phyloP scores from a whole-genome alignment of 495 filamentous ascomycete species.

The Trichoderma erinaceum region DNA sequence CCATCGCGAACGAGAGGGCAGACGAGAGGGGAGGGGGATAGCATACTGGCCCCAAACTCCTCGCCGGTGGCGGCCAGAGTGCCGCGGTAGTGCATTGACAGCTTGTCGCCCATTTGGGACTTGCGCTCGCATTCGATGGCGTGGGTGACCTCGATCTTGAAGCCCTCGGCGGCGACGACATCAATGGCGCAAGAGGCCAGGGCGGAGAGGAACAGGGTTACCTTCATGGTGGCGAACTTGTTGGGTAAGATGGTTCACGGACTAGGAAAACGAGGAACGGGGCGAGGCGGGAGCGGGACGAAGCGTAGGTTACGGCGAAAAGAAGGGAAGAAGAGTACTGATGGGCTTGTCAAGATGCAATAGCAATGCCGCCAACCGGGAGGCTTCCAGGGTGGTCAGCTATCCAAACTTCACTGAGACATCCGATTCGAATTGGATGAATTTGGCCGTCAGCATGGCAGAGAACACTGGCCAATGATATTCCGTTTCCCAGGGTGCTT shows the following conservation, averaged over 20 bases:
- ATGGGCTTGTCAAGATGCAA: not conserved
- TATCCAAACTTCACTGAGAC: no score
- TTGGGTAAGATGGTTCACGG: not conserved
- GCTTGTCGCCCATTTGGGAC: slow-evolving; percentile 66
- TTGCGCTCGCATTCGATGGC: slow-evolving; percentile 63
- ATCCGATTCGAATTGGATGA: no score
- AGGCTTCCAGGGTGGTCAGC: no score
- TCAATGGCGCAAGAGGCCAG: slow-evolving; percentile 47
- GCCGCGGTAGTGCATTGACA: slow-evolving; percentile 83
- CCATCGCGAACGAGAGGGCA: no score
- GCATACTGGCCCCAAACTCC: slow-evolving; percentile 55
- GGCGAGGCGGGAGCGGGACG: not conserved
- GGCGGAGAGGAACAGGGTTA: slow-evolving; percentile 50
- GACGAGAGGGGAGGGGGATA: not conserved
- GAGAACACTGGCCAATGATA: no score
- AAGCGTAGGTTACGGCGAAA: no score
- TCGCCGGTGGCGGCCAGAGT: slow-evolving; percentile 55
- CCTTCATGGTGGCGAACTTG: slow-evolving; percentile 41
- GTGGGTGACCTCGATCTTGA: slow-evolving; percentile 71
- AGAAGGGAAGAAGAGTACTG: no score
- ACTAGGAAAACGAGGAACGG: slow-evolving; percentile 10
- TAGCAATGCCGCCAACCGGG: no score
- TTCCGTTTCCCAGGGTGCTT: no score
- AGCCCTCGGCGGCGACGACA: slow-evolving; percentile 45
- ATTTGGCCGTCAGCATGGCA: no score